Evolutionary conservation across 1,284 basidiomycete genomes (phyloP).

Genomic region (Inonotus obliquus): DNA sequence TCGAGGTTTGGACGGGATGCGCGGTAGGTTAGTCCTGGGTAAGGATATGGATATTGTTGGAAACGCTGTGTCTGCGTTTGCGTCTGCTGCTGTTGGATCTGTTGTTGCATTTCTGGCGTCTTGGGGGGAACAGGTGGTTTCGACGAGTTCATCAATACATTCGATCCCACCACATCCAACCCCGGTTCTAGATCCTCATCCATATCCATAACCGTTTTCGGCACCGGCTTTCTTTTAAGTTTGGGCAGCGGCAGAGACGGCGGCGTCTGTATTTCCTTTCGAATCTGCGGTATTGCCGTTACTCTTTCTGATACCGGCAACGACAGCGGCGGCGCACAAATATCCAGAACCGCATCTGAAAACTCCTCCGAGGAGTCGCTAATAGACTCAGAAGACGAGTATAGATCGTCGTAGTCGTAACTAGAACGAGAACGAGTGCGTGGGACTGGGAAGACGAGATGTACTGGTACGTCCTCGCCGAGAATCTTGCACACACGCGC

Average conservation of each 20-base stretch:
- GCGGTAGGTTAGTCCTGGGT: not conserved
- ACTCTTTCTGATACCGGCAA: not conserved
- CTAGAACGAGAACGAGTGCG: not conserved
- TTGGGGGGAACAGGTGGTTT: too few species aligned
- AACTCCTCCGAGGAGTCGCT: not conserved
- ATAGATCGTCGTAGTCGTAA: not conserved
- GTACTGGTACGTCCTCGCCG: slow-evolving; percentile 17
- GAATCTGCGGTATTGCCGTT: not conserved
- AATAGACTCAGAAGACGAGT: not conserved
- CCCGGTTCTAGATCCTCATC: not conserved
- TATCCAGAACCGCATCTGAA: slow-evolving; percentile 3
- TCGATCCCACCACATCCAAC: too few species aligned
- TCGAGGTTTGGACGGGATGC: not conserved
- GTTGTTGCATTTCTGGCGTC: not conserved
- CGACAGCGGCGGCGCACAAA: not conserved
- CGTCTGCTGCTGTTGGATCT: not conserved
- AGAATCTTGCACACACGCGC: slow-evolving; percentile 18
- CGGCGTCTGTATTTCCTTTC: not conserved
- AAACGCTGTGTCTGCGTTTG: not conserved
- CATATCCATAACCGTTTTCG: not conserved
- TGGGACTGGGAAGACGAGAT: slow-evolving; percentile 13
- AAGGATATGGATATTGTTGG: too few species aligned
- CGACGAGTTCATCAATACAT: too few species aligned
- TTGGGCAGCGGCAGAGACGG: not conserved
- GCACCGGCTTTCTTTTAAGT: slow-evolving; percentile 2